Evolutionary conservation across 1,139 yeast species (phyloP).

Genomic region (Blastobotrys indianensis): DNA sequence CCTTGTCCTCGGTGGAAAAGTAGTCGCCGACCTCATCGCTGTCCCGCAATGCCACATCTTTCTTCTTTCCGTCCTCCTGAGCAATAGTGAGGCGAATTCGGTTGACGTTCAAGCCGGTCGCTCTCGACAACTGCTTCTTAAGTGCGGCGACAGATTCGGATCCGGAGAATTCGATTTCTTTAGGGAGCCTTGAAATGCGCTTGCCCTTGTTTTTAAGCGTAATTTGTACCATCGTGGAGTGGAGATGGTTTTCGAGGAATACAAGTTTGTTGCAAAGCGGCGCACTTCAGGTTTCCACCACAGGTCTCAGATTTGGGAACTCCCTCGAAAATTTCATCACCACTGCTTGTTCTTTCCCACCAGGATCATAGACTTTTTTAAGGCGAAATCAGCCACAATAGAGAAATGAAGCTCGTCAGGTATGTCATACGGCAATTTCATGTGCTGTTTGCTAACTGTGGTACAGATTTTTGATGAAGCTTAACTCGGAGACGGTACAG

Average conservation of each 20-base stretch:
- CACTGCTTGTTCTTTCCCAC: too few relatives aligned
- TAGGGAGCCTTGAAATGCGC: slow-evolving; percentile 27
- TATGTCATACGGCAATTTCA: slow-evolving; percentile 15
- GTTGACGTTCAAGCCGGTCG: slow-evolving; percentile 29
- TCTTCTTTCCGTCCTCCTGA: slow-evolving; percentile 30
- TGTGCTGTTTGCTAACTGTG: slow-evolving; percentile 2
- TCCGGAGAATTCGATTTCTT: slow-evolving; percentile 24
- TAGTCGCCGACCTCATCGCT: slow-evolving; percentile 32
- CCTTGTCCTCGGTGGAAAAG: slow-evolving; percentile 29
- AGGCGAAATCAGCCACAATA: background rate
- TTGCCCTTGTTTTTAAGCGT: slow-evolving; percentile 26
- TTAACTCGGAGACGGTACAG: slow-evolving; percentile 81
- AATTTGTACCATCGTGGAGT: slow-evolving; percentile 23
- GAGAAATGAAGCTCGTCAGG: slow-evolving; percentile 51
- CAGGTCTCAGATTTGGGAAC: background rate
- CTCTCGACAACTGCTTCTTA: slow-evolving; percentile 23
- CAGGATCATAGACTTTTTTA: too few relatives aligned
- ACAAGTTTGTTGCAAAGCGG: slow-evolving; percentile 23
- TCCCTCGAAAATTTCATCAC: too few relatives aligned
- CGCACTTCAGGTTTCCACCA: background rate
- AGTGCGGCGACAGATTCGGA: slow-evolving; percentile 26
- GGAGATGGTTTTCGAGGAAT: slow-evolving; percentile 6
- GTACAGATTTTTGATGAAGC: slow-evolving; percentile 69
- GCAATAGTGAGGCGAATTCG: slow-evolving; percentile 34
- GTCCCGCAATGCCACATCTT: slow-evolving; percentile 36